Evolutionary conservation across 805 yeast genomes (phyloP), one percentile per base, ranked within the genome.

Genomic region (Pichia membranifaciens): DNA sequence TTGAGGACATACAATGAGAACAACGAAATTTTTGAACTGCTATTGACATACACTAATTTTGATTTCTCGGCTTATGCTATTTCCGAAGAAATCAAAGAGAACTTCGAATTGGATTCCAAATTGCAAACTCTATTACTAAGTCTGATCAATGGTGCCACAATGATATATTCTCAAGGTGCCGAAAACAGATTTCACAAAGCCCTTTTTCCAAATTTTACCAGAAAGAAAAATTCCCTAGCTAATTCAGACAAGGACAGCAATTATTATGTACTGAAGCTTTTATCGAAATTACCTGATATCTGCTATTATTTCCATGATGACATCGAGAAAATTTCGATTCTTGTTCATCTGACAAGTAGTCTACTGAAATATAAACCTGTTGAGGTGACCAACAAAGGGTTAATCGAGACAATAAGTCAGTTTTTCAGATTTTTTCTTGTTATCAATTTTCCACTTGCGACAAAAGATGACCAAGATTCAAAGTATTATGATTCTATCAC

Each of bases 51-150:
- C 52, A 56, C 73, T 4, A 54, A 73, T 17, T 65, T 69, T 39
- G 87, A 79, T 54, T 40, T 69, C 2, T 69, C 78, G 0, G 60
- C 75, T 1, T 47, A 69, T 18, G 38, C 49, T 0, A 48, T 69
- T 22, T 67, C 65, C 35, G 57, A 60, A 1, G 62, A 61, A 6
- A 51, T 79, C 20, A 64, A 56, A 29, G 23, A 54, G 1, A 13
- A 37, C 3, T 36, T 63, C 9, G 67, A 62, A 47, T 48, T 64
- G 21, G 50, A 49, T 5, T 12, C 50, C 3, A 52, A 57, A 12
- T 51, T 57, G 16, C 54, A 73, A 25, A 65, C 62, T 1, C 49
- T 71, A 13, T 43, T 77, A 16, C 53, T 78, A 20, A 59, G 66
- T 10, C 59, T 76, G 33, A 54, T 78, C 1, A 54, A 64, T 40